Base-by-base conservation (phyloP, 768 basidiomycete species). In the Suillus decipiens region DNA sequence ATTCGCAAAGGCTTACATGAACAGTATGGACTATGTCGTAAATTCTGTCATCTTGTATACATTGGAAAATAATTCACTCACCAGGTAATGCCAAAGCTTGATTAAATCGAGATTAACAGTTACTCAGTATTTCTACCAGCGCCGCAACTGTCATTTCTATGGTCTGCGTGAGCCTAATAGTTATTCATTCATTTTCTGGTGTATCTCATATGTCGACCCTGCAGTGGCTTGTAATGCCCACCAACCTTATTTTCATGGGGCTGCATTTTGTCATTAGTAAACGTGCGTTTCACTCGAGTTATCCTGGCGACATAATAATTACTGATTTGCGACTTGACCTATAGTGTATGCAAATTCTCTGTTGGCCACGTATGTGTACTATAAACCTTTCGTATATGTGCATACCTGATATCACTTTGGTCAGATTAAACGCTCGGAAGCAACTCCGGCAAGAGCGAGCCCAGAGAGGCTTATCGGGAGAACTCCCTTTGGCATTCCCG, bases 251-350 rank as follows among this genome's bases (percentile, higher is more conserved):
- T 11, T 85, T 84, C 66, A 77, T 83, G 81, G 84, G 79, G 1
- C 65, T 86, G 5, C 82, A 85, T 67, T 82, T 85, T 63, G 75
- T 84, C 28, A 85, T 86, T 61, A 77, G 79, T 67, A 86, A 86
- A 72, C 68, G 82, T 83, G 61, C 57, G 79, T 64, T 34, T 2
- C 28, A 17, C 50, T 31, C 4, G 5, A 41, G 33, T 5, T 1
- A 47, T 33, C 1, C 1, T 5, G 22, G 3, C n/a, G 45, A 19
- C 15, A 57, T 64, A 47, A 6, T 33, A 61, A n/a, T 67, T 10
- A 11, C 54, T 14, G 5, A 33, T 1, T 45, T 45, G 41, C 15
- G 4, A n/a, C 15, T 56, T 39, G 10, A 31, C 10, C 19, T 47
- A 14, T 22, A 83, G 82, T 82, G 55, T 84, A 84, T 51, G 81